These are phyloP conservation scores for Cyathus striatus DNA, from an alignment of 768 basidiomycete species.

Conservation along the genomic window DNA sequence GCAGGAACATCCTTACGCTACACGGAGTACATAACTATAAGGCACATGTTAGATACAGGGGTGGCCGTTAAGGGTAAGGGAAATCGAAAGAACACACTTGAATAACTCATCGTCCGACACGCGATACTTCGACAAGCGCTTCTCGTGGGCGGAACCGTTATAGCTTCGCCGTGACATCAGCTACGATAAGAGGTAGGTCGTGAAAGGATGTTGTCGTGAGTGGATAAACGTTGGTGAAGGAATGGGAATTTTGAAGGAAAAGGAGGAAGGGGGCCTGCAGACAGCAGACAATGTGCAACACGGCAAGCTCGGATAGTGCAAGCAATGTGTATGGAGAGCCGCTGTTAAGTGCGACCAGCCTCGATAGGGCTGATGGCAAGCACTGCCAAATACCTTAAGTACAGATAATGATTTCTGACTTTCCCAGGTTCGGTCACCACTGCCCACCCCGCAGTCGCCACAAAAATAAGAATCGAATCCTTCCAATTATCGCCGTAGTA, in stretches of 20 bases:
- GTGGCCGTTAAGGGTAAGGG: conserved; percentile 1
- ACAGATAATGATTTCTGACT: no score
- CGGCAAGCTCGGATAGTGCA: neutral
- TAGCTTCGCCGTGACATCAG: conserved; percentile 75
- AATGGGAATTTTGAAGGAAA: neutral
- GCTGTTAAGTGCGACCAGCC: neutral
- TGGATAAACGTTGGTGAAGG: neutral
- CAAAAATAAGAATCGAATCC: no score
- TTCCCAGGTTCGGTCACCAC: no score
- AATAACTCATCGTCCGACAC: conserved; percentile 85
- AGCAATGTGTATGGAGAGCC: neutral
- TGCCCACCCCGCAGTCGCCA: no score
- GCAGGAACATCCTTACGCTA: conserved; percentile 57
- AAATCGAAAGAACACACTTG: conserved; percentile 48
- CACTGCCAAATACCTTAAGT: neutral
- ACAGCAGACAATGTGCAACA: neutral
- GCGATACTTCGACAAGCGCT: conserved; percentile 68
- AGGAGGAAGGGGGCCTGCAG: neutral
- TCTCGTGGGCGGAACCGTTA: conserved; percentile 65
- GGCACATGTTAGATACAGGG: conserved; percentile 3
- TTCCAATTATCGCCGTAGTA: no score
- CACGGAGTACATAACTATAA: conserved; percentile 72
- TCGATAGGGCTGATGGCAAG: neutral
- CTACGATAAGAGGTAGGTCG: conserved; percentile 8
- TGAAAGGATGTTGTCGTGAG: neutral